A percentile compares a stretch with the other conserved stretches of the same genome.
Evolutionary conservation across 2,329 filamentous ascomycete species (phyloP).

Genomic region (Podosphaera xanthii): DNA sequence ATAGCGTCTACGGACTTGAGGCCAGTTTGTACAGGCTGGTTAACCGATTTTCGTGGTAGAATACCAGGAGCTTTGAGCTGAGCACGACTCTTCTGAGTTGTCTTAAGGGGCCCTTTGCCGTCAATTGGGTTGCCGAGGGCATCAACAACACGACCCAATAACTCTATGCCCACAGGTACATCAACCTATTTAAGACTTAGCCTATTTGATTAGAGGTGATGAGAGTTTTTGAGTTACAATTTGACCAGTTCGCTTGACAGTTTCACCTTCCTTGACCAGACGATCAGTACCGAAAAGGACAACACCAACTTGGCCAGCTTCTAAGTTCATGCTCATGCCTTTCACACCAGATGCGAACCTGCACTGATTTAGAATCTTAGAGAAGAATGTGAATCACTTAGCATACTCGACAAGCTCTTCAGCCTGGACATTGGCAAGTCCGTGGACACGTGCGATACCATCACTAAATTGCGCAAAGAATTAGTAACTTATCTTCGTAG

Average conservation of each 20-base stretch:
- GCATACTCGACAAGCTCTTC: constrained; percentile 99
- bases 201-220: constrained; percentile 3
- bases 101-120: constrained; percentile 92
- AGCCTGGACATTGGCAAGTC: constrained; percentile 98
- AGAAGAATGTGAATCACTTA: constrained; percentile 1
- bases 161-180: constrained; percentile 74
- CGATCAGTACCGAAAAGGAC: constrained; percentile 99
- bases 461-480: constrained; percentile 41
- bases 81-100: constrained; percentile 79
- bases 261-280: constrained; percentile 98
- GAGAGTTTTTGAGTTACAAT: constrained; percentile 53
- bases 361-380: constrained; percentile 8
- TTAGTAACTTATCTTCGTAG: constrained; percentile 6
- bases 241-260: constrained; percentile 97
- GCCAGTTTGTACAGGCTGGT: constrained; percentile 97
- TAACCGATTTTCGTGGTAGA: constrained; percentile 88
- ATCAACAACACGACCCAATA: constrained; percentile 96
- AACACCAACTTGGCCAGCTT: constrained; percentile 99
- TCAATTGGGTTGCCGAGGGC: constrained; percentile 98
- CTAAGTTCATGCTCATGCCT: constrained; percentile 99
- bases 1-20: constrained; percentile 98
- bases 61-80: constrained; percentile 99
- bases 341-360: constrained; percentile 99
- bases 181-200: constrained; percentile 45
- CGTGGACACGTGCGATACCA: constrained; percentile 99